phyloP scores from a whole-genome alignment of 371 early-diverging fungal genomes.

The Haplosporangium sp. region DNA sequence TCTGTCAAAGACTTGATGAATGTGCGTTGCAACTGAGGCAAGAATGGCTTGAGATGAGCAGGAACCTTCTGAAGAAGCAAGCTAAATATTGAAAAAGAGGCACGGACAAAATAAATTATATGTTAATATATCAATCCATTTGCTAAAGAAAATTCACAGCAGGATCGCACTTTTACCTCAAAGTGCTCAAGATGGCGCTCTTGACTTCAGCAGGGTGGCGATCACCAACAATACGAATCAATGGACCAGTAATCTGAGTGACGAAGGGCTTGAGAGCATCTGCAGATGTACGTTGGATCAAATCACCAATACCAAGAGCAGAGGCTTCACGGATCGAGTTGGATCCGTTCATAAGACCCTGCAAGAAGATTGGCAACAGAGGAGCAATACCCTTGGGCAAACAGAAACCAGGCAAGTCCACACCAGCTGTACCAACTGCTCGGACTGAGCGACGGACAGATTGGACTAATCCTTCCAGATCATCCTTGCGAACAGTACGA shows the following conservation, averaged over 20 bases:
- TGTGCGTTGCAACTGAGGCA: conserved; percentile 97
- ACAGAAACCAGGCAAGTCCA: conserved; percentile 88
- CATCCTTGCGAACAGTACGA: conserved; percentile 87
- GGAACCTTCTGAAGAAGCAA: conserved; percentile 86
- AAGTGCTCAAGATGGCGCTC: conserved; percentile 88
- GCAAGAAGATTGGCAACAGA: conserved; percentile 90
- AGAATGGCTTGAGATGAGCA: conserved; percentile 91
- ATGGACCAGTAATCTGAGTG: conserved; percentile 95
- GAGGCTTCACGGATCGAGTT: conserved; percentile 88
- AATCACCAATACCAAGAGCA: conserved; percentile 85
- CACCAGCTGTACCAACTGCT: conserved; percentile 66
- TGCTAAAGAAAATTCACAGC: conserved; percentile 27
- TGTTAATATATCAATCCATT: conserved; percentile 1
- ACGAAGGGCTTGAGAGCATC: conserved; percentile 90
- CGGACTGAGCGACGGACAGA: conserved; percentile 81
- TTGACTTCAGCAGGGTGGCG: conserved; percentile 92
- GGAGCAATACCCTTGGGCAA: conserved; percentile 94
- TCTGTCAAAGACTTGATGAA: conserved; percentile 94
- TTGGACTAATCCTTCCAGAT: conserved; percentile 83
- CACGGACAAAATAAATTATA: no score
- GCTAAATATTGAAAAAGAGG: conserved; percentile 41
- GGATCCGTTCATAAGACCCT: conserved; percentile 93
- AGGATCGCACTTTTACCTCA: conserved; percentile 57
- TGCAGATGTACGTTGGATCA: conserved; percentile 79
- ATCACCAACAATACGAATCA: conserved; percentile 98